Conservation (phyloP, 768 basidiomycete genomes). For the Serpula lacrymans region DNA sequence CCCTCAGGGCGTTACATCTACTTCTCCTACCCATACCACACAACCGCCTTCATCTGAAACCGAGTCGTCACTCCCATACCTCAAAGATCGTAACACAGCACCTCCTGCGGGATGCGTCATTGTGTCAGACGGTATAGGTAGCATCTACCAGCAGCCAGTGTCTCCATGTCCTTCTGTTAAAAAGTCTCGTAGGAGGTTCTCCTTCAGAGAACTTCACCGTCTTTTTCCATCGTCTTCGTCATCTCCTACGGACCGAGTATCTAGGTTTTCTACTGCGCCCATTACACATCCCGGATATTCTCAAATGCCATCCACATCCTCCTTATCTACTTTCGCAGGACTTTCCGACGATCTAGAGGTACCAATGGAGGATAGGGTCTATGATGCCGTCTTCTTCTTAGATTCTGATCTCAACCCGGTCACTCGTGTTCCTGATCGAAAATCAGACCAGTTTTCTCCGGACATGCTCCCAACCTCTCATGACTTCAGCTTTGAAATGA, state of each 20-base stretch:
- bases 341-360: conserved; percentile 14
- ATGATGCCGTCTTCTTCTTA: conserved; percentile 12
- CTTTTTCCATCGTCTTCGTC: conserved; percentile 27
- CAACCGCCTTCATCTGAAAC: conserved; percentile 15
- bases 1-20: conserved; percentile 24
- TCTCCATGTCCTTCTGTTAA: conserved; percentile 34
- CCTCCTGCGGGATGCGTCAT: conserved; percentile 15
- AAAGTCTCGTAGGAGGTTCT: conserved; percentile 28
- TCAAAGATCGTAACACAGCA: conserved; percentile 22
- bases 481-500: conserved; percentile 59
- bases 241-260: conserved; percentile 9
- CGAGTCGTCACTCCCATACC: conserved; percentile 7
- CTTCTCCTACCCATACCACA: conserved; percentile 19
- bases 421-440: conserved; percentile 15
- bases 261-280: conserved; percentile 4
- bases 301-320: conserved; percentile 11
- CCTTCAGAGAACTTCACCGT: conserved; percentile 34
- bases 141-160: conserved; percentile 17
- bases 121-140: conserved; percentile 10
- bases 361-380: conserved; percentile 14
- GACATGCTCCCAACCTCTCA: conserved; percentile 11
- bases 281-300: conserved; percentile 3
- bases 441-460: conserved; percentile 1
- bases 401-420: conserved; percentile 12
- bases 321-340: conserved; percentile 4